phyloP scores from a whole-genome alignment of 495 filamentous ascomycete species.

The Neurospora sp. region DNA sequence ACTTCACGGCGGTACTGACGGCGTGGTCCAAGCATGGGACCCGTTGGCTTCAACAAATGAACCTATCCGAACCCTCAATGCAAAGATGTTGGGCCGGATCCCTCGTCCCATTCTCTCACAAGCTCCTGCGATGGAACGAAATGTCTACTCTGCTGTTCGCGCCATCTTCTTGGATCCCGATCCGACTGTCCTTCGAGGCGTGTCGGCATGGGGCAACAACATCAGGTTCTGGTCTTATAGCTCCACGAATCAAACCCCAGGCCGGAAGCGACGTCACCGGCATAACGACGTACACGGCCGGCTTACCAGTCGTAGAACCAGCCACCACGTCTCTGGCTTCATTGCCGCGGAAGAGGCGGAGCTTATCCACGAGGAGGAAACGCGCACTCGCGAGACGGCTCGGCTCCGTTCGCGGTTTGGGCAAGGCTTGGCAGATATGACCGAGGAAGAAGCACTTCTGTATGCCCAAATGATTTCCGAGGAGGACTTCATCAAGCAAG shows the following conservation, averaged over 20 bases:
- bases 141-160: constrained; percentile 74
- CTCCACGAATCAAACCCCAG: constrained; percentile 39
- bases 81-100: constrained; percentile 72
- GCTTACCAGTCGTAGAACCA: constrained; percentile 25
- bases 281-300: constrained; percentile 35
- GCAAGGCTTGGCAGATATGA: constrained; percentile 65
- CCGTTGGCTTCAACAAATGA: constrained; percentile 69
- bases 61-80: constrained; percentile 82
- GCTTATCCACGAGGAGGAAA: constrained; percentile 59
- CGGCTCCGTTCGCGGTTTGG: constrained; percentile 71
- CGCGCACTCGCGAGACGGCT: constrained; percentile 46
- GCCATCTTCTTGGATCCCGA: constrained; percentile 85
- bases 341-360: constrained; percentile 77
- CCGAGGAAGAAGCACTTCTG: constrained; percentile 77
- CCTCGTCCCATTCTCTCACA: constrained; percentile 31
- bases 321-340: constrained; percentile 48
- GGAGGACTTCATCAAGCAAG: constrained; percentile 57
- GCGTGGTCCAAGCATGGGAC: constrained; percentile 95
- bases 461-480: constrained; percentile 85
- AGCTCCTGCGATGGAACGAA: constrained; percentile 29
- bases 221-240: constrained; percentile 92
- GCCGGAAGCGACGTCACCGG: constrained; percentile 36
- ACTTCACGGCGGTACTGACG: constrained; percentile 89
- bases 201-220: constrained; percentile 78
- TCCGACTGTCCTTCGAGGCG: constrained; percentile 78